Evolutionary conservation across 1,139 yeast species (phyloP).

Genomic region (Pichia sp.): DNA sequence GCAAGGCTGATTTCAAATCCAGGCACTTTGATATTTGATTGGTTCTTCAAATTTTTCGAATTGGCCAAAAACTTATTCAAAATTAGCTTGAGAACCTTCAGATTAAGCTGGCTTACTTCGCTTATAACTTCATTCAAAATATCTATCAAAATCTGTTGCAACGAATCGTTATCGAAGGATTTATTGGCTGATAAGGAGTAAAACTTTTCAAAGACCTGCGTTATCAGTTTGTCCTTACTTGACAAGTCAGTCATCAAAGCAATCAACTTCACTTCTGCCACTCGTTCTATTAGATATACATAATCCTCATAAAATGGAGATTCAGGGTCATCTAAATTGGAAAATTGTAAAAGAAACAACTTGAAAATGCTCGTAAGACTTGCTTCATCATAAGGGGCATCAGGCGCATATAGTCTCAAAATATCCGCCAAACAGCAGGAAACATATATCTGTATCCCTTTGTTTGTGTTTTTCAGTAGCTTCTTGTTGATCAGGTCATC

Average conservation of each 20-base stretch:
- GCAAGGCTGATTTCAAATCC: conserved; percentile 65
- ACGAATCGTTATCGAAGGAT: conserved; percentile 38
- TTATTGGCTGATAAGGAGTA: conserved; percentile 46
- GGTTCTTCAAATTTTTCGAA: conserved; percentile 21
- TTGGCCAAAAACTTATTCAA: conserved; percentile 46
- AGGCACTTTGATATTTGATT: conserved; percentile 33
- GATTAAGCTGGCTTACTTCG: conserved; percentile 69
- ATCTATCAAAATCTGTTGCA: conserved; percentile 61
- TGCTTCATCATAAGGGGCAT: conserved; percentile 75
- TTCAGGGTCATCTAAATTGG: conserved; percentile 51
- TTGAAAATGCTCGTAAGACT: conserved; percentile 62
- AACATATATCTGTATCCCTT: conserved; percentile 65
- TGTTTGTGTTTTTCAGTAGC: conserved; percentile 55
- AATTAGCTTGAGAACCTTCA: conserved; percentile 55
- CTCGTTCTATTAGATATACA: conserved; percentile 58
- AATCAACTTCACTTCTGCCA: conserved; percentile 77
- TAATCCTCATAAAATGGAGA: conserved; percentile 54
- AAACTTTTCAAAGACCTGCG: conserved; percentile 54
- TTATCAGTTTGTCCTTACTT: conserved; percentile 52
- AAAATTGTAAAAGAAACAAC: conserved; percentile 60
- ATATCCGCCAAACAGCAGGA: conserved; percentile 78
- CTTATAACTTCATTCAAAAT: conserved; percentile 72
- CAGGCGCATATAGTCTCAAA: conserved; percentile 77
- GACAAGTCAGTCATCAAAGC: conserved; percentile 75
- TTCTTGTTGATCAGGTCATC: conserved; percentile 55